These are phyloP conservation scores for Paramecium sexaurelia DNA, from an alignment of 73 alveolate species.

Conservation along the genomic window DNA sequence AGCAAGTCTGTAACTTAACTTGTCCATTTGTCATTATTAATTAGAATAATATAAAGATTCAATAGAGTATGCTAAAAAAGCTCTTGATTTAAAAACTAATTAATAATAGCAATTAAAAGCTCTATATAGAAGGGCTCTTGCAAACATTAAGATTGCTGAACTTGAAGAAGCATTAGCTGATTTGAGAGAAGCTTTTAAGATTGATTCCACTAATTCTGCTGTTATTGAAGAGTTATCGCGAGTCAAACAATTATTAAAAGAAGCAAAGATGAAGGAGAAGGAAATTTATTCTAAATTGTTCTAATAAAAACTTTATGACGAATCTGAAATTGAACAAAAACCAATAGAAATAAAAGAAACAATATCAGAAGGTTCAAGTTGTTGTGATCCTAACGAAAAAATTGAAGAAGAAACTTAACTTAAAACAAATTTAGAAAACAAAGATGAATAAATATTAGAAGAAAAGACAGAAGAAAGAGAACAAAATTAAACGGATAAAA, in stretches of 20 bases:
- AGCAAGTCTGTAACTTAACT: slow-evolving; percentile 66
- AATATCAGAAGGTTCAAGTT: neutral
- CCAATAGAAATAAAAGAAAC: neutral
- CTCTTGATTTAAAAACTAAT: slow-evolving; percentile 75
- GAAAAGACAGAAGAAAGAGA: neutral
- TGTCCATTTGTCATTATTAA: slow-evolving; percentile 72
- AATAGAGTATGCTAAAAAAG: slow-evolving; percentile 71
- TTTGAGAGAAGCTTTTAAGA: slow-evolving; percentile 76
- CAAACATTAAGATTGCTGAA: slow-evolving; percentile 66
- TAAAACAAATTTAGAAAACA: neutral
- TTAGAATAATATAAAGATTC: slow-evolving; percentile 78
- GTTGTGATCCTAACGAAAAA: neutral
- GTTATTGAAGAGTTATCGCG: slow-evolving; percentile 73
- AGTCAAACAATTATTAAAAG: slow-evolving; percentile 71
- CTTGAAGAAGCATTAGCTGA: slow-evolving; percentile 81
- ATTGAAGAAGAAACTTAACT: neutral
- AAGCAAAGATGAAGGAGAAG: slow-evolving; percentile 70
- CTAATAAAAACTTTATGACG: slow-evolving; percentile 83
- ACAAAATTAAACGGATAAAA: neutral
- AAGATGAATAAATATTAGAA: neutral
- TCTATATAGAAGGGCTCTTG: slow-evolving; percentile 75
- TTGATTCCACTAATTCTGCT: slow-evolving; percentile 77
- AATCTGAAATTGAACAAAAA: slow-evolving; percentile 42
- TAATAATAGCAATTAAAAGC: slow-evolving; percentile 74
- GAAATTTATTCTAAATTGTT: slow-evolving; percentile 78